Base-by-base conservation (phyloP, 2,329 filamentous ascomycete genomes). In the Drechslerella dactyloides region DNA sequence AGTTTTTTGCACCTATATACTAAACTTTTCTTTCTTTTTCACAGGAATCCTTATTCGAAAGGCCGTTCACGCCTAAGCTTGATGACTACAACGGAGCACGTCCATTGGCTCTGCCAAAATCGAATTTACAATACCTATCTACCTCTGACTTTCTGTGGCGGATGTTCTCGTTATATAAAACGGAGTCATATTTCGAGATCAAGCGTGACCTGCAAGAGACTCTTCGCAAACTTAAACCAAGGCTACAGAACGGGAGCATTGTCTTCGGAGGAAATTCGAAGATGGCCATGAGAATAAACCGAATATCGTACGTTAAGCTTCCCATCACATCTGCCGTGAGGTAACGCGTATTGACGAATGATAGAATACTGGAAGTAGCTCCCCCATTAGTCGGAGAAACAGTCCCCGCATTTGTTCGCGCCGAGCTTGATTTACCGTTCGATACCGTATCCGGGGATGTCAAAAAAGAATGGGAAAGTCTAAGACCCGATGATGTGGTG, bases 111-210 rank as follows among this genome's bases (percentile, higher is more conserved):
- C 87, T 99, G 48, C 94, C 94, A 1, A 99, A 99, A 79, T 81
- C 97, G 51, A 99, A 97, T 76, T 82, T 99, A 27, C 94, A 99
- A 78, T 99, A 99, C 79, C 83, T 99, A 13, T 96, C 93, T 1
- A 87, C 96, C 56, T 92, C 92, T 1, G 94, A 99, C 79, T 99
- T 99, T 76, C 81, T 99, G n/a, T 99, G 93, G 92, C 86, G 96
- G 73, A 92, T 93, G 0, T 89, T 97, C 77, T 84, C 96, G 13
- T 82, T 99, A 7, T 94, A 96, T 78, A 87, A 93, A 44, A 90
- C 89, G 68, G 94, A 99, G 79, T 86, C 93, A 0, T 97, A 97
- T 78, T 97, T 96, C 79, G 90, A 91, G 70, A 93, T 99, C 69
- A 87, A 92, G 51, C 93, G 92, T 77, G 91, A 99, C 78, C 87